Evolutionary conservation across 2,329 filamentous ascomycete genomes (phyloP), one percentile per base, ranked within the genome.

Genomic region (Pestalotiopsis fici): DNA sequence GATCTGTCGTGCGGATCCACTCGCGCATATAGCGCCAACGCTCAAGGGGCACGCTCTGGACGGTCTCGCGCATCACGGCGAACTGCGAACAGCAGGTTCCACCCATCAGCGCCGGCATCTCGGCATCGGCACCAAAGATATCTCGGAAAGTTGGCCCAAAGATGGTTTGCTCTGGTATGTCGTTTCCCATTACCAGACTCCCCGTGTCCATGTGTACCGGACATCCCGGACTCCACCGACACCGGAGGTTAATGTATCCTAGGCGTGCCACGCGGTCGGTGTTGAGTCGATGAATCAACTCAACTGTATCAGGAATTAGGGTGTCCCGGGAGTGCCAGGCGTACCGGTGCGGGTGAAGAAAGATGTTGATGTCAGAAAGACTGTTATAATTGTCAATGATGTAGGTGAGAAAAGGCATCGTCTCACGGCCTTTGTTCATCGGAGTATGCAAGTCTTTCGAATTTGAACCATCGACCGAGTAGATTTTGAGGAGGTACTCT

Each of bases 11-110:
- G 9, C 21, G n/a, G 18, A 62, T n/a, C 59, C 59, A 62, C 31
- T 62, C 59, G n/a, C 37, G 31, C 59, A 62, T 43, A n/a, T 3
- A 3, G 13, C n/a, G n/a, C n/a, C 37, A 62, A 3, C 39, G 35
- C 7, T 27, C 59, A 6, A 47, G 15, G 3, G 59, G 59, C 12
- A 62, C 39, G 6, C 21, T 25, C 37, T 27, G 59, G 35, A 62
- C 25, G 2, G 18, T 21, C 7, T 27, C 21, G 11, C 59, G 35
- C 21, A 35, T 62, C 2, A 47, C 59, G n/a, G 59, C 59, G 59
- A 62, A 62, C 35, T 62, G 59, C 35, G 59, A 62, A 21, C 59
- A 62, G 59, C 59, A 62, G n/a, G 59, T 21, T n/a, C 35, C 59
- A 35, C 59, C 59, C 59, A 62, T 62, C 35, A 62, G 35, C 35